Evolutionary conservation across 2,329 filamentous ascomycete genomes (phyloP).

Genomic region (Cryphonectria naterciae): DNA sequence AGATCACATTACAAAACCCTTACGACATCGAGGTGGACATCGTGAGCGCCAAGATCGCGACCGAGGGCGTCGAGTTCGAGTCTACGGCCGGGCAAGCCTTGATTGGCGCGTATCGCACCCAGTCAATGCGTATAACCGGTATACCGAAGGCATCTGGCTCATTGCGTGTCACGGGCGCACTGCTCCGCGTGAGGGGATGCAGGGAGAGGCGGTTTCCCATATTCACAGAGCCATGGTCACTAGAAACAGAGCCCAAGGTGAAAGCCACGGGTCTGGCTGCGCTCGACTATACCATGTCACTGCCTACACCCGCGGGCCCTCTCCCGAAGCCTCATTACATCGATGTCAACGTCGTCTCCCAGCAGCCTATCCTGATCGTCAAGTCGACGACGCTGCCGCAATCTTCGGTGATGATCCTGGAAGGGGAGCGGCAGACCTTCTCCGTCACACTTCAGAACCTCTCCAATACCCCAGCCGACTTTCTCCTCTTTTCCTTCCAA

Average conservation of each 20-base stretch:
- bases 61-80: conserved; percentile 73
- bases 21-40: conserved; percentile 93
- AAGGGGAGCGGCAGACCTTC: conserved; percentile 82
- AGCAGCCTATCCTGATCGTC: conserved; percentile 77
- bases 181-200: conserved; percentile 80
- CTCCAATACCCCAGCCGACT: conserved; percentile 76
- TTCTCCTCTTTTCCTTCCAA: conserved; percentile 85
- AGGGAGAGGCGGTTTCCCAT: conserved; percentile 83
- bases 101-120: conserved; percentile 81
- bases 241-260: conserved; percentile 70
- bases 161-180: conserved; percentile 76
- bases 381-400: conserved; percentile 80
- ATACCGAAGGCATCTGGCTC: conserved; percentile 68
- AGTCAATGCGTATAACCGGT: conserved; percentile 74
- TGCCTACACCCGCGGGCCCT: conserved; percentile 41
- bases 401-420: conserved; percentile 87
- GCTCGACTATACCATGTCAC: conserved; percentile 51
- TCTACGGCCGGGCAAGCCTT: conserved; percentile 66
- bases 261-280: conserved; percentile 73
- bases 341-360: conserved; percentile 73
- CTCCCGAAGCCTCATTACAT: conserved; percentile 55
- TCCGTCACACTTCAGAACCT: conserved; percentile 80
- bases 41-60: conserved; percentile 76
- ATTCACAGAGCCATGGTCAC: conserved; percentile 76
- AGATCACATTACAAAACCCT: conserved; percentile 87